Conservation (phyloP, 1,139 yeast genomes). For the Scheffersomyces titani region DNA sequence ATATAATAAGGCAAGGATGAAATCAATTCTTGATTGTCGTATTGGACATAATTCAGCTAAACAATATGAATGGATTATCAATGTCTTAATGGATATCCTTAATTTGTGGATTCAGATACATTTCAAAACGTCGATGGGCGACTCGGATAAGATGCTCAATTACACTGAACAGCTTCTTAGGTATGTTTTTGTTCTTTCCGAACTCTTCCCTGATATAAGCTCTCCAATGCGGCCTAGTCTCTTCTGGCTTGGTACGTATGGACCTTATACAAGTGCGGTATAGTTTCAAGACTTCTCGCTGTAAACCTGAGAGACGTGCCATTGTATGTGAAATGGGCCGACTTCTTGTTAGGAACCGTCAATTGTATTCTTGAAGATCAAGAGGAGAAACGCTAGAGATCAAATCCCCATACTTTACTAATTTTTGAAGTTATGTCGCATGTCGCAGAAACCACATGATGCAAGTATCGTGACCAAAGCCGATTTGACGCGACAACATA, state of each 20-base stretch:
- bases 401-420: not conserved
- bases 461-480: not conserved
- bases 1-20: too few relatives aligned
- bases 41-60: too few relatives aligned
- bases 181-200: conserved; percentile 54
- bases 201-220: conserved; percentile 59
- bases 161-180: conserved; percentile 81
- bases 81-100: conserved; percentile 57
- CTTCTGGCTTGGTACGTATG: conserved; percentile 56
- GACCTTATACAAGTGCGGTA: conserved; percentile 61
- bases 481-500: not conserved
- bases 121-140: conserved; percentile 72
- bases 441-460: not conserved
- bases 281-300: conserved; percentile 61
- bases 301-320: conserved; percentile 59
- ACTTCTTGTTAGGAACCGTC: not conserved
- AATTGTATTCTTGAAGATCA: not conserved
- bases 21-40: too few relatives aligned
- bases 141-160: conserved; percentile 81
- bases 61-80: not conserved
- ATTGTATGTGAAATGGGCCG: conserved; percentile 10
- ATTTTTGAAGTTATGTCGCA: not conserved
- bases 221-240: conserved; percentile 47
- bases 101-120: conserved; percentile 67
- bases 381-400: not conserved